Percentiles rank a stretch among this genome's conserved stretches.
Evolutionary conservation across 2,329 filamentous ascomycete genomes (phyloP).

Genomic region (Fusarium sp.): DNA sequence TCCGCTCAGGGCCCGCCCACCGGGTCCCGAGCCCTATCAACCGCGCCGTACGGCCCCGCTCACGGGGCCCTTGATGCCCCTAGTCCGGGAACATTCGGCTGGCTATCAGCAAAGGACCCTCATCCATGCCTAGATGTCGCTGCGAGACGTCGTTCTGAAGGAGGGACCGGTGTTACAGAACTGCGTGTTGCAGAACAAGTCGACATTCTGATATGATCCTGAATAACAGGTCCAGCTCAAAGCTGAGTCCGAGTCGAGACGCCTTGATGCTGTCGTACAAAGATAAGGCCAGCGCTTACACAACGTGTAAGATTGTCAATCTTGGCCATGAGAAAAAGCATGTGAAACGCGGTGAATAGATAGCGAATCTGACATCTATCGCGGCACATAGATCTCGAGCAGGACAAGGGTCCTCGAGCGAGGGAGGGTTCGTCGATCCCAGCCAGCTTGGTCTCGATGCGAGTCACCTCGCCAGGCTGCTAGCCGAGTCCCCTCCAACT

Average conservation of each 20-base stretch:
- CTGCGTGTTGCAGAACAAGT: constrained; percentile 15
- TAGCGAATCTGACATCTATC: constrained; percentile 26
- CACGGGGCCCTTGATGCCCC: constrained; percentile 9
- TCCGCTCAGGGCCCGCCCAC: constrained; percentile 31
- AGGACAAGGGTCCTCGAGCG: constrained; percentile 25
- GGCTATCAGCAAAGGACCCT: constrained; percentile 34
- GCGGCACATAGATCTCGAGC: constrained; percentile 24
- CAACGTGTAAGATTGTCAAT: constrained; percentile 12
- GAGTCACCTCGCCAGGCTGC: constrained; percentile 25
- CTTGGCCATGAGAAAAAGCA: constrained; percentile 29
- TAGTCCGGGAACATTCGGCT: constrained; percentile 30
- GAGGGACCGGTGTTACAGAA: constrained; percentile 16
- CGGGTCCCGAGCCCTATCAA: constrained; percentile 50
- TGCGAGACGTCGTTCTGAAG: not conserved
- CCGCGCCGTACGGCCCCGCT: constrained; percentile 48
- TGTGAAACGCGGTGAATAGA: constrained; percentile 40
- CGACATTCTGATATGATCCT: constrained; percentile 25
- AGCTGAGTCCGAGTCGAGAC: constrained; percentile 6
- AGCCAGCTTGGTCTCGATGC: constrained; percentile 11
- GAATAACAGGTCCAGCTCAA: not conserved
- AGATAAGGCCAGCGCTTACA: constrained; percentile 10
- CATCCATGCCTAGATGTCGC: constrained; percentile 28
- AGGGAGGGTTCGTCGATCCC: constrained; percentile 24
- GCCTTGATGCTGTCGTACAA: constrained; percentile 6
- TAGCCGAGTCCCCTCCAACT: constrained; percentile 30